These are phyloP conservation scores for Lactarius hatsudake DNA, from an alignment of 768 basidiomycete genomes.

Conservation along the genomic window DNA sequence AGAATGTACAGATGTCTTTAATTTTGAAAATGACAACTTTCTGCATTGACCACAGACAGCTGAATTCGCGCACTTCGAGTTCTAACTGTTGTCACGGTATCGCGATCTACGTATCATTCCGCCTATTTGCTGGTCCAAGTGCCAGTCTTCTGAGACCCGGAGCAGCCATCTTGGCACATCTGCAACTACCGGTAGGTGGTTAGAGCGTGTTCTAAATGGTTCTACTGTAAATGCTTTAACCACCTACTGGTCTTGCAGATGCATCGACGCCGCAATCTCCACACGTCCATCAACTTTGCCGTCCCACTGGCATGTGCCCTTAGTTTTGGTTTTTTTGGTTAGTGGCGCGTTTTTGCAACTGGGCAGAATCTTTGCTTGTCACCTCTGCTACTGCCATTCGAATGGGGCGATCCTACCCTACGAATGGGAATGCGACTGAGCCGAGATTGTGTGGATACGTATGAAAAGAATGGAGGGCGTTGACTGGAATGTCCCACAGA, in stretches of 20 bases:
- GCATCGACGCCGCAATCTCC: not conserved
- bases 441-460: not conserved
- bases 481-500: not conserved
- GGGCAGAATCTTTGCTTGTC: not conserved
- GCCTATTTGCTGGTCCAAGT: too few relatives aligned
- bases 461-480: not conserved
- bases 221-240: too few relatives aligned
- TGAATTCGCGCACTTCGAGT: not conserved
- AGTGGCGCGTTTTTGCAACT: not conserved
- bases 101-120: too few relatives aligned
- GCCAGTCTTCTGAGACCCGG: not conserved
- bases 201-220: too few relatives aligned
- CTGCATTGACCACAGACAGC: not conserved
- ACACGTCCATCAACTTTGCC: not conserved
- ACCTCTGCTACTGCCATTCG: not conserved
- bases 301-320: not conserved
- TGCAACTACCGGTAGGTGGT: too few relatives aligned
- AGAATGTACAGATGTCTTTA: not conserved
- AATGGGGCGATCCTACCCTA: not conserved
- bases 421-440: not conserved
- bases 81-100: not conserved
- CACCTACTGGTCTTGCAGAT: too few relatives aligned
- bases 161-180: not conserved
- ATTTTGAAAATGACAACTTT: not conserved
- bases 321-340: not conserved